Base-by-base conservation (phyloP, 176 grass and related monocot species). In the Coix lacrymajobi region DNA sequence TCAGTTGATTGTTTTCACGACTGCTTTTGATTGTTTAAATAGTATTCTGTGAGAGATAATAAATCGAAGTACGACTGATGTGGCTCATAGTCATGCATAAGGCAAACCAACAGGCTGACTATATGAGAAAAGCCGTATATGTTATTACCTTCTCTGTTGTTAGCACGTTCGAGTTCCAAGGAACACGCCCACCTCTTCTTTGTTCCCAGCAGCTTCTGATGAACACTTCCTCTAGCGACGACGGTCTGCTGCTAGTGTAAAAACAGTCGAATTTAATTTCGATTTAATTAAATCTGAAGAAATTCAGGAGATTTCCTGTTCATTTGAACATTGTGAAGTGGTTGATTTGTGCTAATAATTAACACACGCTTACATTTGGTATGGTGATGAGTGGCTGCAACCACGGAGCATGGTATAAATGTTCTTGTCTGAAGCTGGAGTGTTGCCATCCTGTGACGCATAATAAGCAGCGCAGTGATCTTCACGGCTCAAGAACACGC, bases 171-270 rank as follows among this genome's bases (percentile, higher is more conserved):
- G 51, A 79, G 62, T 62, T 51, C 84, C 75, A 61, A 44, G 69
- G 80, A 67, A 74, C 30, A 75, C 14, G 68, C 14, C 68, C n/a
- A n/a, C n/a, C 62, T 79, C 49, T 87, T n/a, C 25, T 85, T 73
- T 84, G 38, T 20, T 86, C 91, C 87, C 81, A 85, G 48, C 84
- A 85, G 49, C 37, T 78, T 87, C 87, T 82, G n/a, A n/a, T n/a
- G 38, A 83, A 69, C 40, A 87, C 31, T 15, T 71, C 78, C 22
- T 82, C 79, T 19, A 83, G 57, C 6, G 85, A 82, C 20, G 77
- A 73, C 20, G 77, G 73, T 32, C 91, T 93, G 81, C 57, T 52
- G n/a, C n/a, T n/a, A n/a, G n/a, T 57, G 19, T 8, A 43, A 65
- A 20, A 16, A 41, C 4, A 60, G 43, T 41, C 4, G 6, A 71